Evolutionary conservation across 768 basidiomycete species (phyloP).

Genomic region (Leucocoprinus birnbaumii): DNA sequence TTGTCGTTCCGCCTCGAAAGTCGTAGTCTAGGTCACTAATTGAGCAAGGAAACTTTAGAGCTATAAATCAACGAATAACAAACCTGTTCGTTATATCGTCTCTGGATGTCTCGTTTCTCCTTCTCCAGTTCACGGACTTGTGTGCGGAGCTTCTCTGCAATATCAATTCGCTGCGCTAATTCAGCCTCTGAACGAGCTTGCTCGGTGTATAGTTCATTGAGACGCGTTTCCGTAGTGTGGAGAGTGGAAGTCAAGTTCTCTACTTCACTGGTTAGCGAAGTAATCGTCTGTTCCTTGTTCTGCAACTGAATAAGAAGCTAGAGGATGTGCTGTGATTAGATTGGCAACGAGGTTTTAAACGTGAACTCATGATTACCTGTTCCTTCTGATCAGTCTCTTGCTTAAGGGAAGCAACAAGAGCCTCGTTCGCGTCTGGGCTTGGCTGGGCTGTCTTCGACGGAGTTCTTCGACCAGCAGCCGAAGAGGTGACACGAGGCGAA

Average conservation of each 20-base stretch:
- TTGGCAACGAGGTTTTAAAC: conserved; percentile 8
- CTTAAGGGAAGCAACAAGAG: conserved; percentile 60
- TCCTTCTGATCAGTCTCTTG: conserved; percentile 82
- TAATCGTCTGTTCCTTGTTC: conserved; percentile 72
- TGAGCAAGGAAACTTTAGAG: conserved; percentile 9
- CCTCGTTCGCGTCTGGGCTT: conserved; percentile 50
- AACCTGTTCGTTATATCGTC: conserved; percentile 89
- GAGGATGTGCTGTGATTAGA: conserved; percentile 9
- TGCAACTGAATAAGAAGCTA: conserved; percentile 78
- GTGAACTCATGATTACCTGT: conserved; percentile 43
- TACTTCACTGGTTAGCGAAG: conserved; percentile 61
- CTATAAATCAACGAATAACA: conserved; percentile 13
- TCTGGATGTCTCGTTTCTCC: conserved; percentile 79
- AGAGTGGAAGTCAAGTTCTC: conserved; percentile 61
- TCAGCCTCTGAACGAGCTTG: conserved; percentile 82
- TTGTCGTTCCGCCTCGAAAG: conserved; percentile 91
- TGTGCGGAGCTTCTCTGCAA: conserved; percentile 74
- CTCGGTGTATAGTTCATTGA: conserved; percentile 79
- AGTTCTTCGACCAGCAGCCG: conserved; percentile 46
- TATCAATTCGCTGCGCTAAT: conserved; percentile 76
- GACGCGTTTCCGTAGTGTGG: conserved; percentile 63
- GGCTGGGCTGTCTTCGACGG: conserved; percentile 45
- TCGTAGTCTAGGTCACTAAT: conserved; percentile 53
- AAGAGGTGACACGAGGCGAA: conserved; percentile 50
- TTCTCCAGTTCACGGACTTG: conserved; percentile 86